Base-by-base conservation (phyloP, 257 asterid species). In the Osmanthus fragrans region DNA sequence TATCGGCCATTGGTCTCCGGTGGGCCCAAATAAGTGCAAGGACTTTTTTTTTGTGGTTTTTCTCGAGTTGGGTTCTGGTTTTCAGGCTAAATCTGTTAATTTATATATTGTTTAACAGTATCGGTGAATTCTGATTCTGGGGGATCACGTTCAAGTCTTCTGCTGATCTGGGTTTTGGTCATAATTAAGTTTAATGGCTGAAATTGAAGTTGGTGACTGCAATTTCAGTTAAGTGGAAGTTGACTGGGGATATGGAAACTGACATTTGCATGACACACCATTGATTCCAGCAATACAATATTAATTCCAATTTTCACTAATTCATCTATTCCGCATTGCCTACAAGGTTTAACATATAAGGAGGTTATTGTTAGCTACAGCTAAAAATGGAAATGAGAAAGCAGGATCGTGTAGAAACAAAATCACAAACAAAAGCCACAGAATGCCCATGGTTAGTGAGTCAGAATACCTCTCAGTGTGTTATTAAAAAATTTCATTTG, bases 11-110 rank as follows among this genome's bases (percentile, higher is more conserved):
- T 51, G 21, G 63, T 25, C 7, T 49, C 13, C 5, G 60, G 21
- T 4, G 21, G 25, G 12, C 25, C 27, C 21, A 54, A 54, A 54
- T 4, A 16, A 18, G 27, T 54, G 25, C 25, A 7, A 54, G 64
- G 64, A 19, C 0, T 32, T 5, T 25, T 68, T 75, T 80, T 60
- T 37, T 1, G 2, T 74, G 64, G 6, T 75, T 39, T 39, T 74
- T 40, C 60, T 42, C 75, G 84, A 76, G 71, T 77, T 70, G 45
- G 73, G 79, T 82, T 60, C 32, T 23, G 67, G 67, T n/a, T 69
- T 69, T 76, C 21, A 7, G 67, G 13, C 29, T n/a, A 21, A 2
- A 7, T 58, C 30, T 58, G 30, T 58, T 7, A 58, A 19, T 7
- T 58, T 58, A 23, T 58, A 21, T 16, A 21, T 23, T 23, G 67